Evolutionary conservation across 2,329 filamentous ascomycete genomes (phyloP).

Genomic region (Malbranchea zuffiana): DNA sequence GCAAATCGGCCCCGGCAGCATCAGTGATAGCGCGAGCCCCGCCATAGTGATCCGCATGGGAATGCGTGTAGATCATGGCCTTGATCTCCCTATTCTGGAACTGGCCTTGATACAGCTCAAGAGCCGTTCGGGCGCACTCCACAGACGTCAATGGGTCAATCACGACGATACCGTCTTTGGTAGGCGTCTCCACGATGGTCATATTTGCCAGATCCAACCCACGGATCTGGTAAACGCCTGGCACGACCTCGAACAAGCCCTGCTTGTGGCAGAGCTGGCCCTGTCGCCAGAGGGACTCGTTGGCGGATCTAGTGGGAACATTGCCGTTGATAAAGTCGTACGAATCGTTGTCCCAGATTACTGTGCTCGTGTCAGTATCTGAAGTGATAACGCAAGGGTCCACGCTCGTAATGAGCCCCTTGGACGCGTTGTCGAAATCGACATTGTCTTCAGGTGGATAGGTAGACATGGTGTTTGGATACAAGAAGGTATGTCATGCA

Average conservation of each 20-base stretch:
- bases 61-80: constrained; percentile 35
- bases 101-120: constrained; percentile 25
- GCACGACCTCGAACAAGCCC: constrained; percentile 28
- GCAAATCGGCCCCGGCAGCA: neutral
- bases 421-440: neutral
- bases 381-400: neutral
- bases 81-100: constrained; percentile 17
- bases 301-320: constrained; percentile 18
- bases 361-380: neutral
- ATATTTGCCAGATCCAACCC: constrained; percentile 35
- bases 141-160: constrained; percentile 31
- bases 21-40: constrained; percentile 18
- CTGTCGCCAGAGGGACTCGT: constrained; percentile 30
- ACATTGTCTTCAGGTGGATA: neutral
- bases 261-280: constrained; percentile 23
- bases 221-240: constrained; percentile 33
- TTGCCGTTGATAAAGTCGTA: neutral
- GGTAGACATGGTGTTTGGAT: neutral
- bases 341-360: neutral
- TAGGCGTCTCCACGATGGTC: constrained; percentile 27
- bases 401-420: neutral
- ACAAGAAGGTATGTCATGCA: neutral
- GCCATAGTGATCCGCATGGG: constrained; percentile 32
- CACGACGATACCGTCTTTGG: constrained; percentile 28
- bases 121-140: constrained; percentile 27